Conservation (phyloP, 768 basidiomycete genomes). For the Pulveroboletus sp. region DNA sequence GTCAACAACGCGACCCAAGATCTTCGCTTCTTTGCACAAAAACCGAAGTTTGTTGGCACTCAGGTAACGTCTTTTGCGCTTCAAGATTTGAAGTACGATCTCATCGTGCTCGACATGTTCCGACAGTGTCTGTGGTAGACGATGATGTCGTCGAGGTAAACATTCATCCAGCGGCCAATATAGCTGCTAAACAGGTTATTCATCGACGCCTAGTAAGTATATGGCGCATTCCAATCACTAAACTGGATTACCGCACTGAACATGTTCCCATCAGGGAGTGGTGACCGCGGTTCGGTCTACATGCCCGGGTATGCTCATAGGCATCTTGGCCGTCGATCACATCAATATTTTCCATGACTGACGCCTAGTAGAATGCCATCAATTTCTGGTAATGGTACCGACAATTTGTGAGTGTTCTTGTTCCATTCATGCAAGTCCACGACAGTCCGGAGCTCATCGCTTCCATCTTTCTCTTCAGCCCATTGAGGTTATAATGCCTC, state of each 20-base stretch:
- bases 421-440: slow-evolving; percentile 12
- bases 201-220: slow-evolving; percentile 39
- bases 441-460: not conserved
- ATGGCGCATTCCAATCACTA: slow-evolving; percentile 37
- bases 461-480: not conserved
- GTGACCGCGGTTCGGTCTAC: slow-evolving; percentile 32
- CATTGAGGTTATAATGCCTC: not conserved
- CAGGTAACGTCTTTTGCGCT: slow-evolving; percentile 35
- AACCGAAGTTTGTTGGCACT: slow-evolving; percentile 35
- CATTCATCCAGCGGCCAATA: not conserved
- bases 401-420: slow-evolving; percentile 17
- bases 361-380: slow-evolving; percentile 10
- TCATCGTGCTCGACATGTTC: slow-evolving; percentile 31
- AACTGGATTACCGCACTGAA: slow-evolving; percentile 19
- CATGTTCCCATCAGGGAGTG: slow-evolving; percentile 37
- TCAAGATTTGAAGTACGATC: slow-evolving; percentile 34
- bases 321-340: slow-evolving; percentile 16
- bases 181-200: slow-evolving; percentile 1
- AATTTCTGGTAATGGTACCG: slow-evolving; percentile 14
- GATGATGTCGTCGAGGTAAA: slow-evolving; percentile 7
- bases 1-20: slow-evolving; percentile 36
- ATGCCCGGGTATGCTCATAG: slow-evolving; percentile 17
- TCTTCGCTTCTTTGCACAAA: slow-evolving; percentile 26
- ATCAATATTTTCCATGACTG: not conserved
- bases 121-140: slow-evolving; percentile 11